Percentiles rank a stretch among this genome's conserved stretches.
Conservation (phyloP, 495 filamentous ascomycete species). For the Penicillium roqueforti region DNA sequence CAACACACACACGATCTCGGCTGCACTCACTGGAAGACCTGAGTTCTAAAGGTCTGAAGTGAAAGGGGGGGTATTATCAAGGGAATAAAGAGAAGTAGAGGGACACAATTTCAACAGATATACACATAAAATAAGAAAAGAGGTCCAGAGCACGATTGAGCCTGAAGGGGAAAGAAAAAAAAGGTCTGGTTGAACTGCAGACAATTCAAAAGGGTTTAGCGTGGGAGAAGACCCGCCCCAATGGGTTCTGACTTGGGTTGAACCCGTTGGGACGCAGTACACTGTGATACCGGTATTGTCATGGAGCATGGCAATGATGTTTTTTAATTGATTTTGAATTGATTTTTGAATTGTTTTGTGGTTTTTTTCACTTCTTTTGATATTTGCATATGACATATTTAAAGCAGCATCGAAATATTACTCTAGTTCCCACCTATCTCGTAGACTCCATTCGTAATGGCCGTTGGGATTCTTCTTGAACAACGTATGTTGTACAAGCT, state of each 20-base stretch:
- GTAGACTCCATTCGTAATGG: neutral
- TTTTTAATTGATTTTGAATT: neutral
- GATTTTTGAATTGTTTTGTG: too few species aligned
- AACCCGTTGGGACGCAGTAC: constrained; percentile 10
- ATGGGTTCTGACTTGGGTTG: constrained; percentile 13
- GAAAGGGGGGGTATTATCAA: constrained; percentile 4
- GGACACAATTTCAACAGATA: constrained; percentile 10
- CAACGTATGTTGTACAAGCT: too few species aligned
- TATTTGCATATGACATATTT: too few species aligned
- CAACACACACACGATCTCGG: too few species aligned
- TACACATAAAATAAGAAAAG: constrained; percentile 6
- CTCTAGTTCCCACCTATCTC: neutral
- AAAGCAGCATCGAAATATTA: neutral
- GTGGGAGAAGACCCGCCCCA: constrained; percentile 18
- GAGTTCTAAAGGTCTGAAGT: neutral
- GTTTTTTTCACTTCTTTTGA: too few species aligned
- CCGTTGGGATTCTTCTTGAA: neutral
- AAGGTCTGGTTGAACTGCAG: constrained; percentile 28
- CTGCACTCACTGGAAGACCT: constrained; percentile 3
- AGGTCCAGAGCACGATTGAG: constrained; percentile 5
- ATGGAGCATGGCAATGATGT: neutral
- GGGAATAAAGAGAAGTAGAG: constrained; percentile 4
- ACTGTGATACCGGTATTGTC: neutral
- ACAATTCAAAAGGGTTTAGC: constrained; percentile 21
- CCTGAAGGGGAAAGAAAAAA: constrained; percentile 17